Evolutionary conservation across 441 rosid genomes (phyloP).

Genomic region (Populus hybrid): DNA sequence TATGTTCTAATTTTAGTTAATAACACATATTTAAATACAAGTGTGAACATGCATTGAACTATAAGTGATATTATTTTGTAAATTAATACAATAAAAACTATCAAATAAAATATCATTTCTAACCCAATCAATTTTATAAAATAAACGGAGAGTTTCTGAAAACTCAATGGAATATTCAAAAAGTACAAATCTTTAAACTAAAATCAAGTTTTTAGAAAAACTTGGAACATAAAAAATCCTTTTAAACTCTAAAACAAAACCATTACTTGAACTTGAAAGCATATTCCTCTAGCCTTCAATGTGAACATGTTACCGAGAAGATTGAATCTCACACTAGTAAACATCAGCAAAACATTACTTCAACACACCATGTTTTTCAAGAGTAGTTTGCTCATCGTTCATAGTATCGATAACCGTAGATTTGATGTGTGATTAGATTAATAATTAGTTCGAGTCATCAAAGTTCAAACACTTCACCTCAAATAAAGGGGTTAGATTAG

Average conservation of each 20-base stretch:
- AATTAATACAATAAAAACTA: not conserved
- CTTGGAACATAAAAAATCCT: constrained; percentile 4
- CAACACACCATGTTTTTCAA: not conserved
- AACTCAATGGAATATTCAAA: no score
- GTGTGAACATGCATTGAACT: not conserved
- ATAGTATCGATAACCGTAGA: not conserved
- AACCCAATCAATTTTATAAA: not conserved
- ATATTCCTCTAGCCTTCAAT: not conserved
- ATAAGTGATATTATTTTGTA: not conserved
- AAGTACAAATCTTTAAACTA: no score
- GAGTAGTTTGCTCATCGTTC: not conserved
- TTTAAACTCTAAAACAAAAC: not conserved
- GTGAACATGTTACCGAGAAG: not conserved
- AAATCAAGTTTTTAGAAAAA: no score
- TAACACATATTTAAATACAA: not conserved
- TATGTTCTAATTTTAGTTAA: not conserved
- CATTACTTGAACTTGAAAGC: not conserved
- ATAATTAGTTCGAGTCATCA: not conserved
- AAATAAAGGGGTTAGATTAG: constrained; percentile 16
- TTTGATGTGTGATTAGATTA: not conserved
- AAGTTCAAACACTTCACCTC: constrained; percentile 14
- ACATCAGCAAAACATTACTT: no score
- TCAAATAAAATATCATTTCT: not conserved
- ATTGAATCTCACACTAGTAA: no score
- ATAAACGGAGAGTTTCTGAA: not conserved